phyloP scores from a whole-genome alignment of 768 basidiomycete species.

The Calocera viscosa region DNA sequence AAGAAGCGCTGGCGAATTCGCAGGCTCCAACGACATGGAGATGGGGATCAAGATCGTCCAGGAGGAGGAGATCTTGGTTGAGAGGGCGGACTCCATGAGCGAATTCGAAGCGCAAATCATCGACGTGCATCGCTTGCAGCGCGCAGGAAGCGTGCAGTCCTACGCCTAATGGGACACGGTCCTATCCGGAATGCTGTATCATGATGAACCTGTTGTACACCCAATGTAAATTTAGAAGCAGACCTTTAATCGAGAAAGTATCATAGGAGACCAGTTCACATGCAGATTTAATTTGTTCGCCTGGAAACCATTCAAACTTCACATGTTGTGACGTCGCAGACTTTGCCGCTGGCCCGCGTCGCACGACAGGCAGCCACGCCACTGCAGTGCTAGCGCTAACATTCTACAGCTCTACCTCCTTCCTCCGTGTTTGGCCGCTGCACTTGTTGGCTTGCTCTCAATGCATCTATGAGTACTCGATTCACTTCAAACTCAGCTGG shows the following conservation, averaged over 20 bases:
- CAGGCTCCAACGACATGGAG: not conserved
- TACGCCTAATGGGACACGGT: no score
- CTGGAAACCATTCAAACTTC: no score
- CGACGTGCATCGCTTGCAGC: not conserved
- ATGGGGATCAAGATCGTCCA: not conserved
- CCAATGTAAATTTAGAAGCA: no score
- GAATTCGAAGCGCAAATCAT: not conserved
- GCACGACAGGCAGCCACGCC: not conserved
- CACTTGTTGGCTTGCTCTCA: not conserved
- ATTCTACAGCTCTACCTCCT: not conserved
- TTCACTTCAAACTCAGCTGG: not conserved
- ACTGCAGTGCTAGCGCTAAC: not conserved
- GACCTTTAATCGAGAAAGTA: no score
- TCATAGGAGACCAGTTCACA: no score
- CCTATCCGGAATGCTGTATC: no score
- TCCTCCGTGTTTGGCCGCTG: not conserved
- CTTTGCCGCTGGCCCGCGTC: no score
- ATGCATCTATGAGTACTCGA: not conserved
- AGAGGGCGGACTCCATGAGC: not conserved
- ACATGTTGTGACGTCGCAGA: no score
- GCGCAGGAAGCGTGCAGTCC: not conserved
- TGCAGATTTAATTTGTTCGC: no score
- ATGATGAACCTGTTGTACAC: no score
- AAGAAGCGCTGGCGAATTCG: not conserved
- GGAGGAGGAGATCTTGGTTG: not conserved